Conservation (phyloP, 495 filamentous ascomycete species). For the Penicillium daleae region DNA sequence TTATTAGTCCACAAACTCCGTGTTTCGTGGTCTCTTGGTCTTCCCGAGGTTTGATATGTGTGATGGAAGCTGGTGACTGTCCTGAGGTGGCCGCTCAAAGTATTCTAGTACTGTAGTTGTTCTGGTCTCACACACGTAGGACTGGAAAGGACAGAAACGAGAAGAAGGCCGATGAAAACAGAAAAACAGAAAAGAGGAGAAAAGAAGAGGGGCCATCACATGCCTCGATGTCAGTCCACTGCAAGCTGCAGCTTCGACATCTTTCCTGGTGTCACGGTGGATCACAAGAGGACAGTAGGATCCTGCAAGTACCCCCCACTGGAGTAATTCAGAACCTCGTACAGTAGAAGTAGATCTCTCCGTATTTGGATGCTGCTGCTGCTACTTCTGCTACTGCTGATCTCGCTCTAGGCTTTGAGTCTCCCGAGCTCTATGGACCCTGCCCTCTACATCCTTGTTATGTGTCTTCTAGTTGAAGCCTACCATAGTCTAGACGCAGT, state of each 20-base stretch:
- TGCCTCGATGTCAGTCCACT: constrained; percentile 13
- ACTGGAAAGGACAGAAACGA: neutral
- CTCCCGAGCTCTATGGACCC: neutral
- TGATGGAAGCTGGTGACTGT: neutral
- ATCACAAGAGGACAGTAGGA: too few species aligned
- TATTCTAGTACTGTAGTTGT: neutral
- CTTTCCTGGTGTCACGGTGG: constrained; percentile 9
- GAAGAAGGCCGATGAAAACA: neutral
- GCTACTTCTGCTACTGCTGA: too few species aligned
- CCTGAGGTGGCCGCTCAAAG: neutral
- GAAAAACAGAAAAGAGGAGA: constrained; percentile 9
- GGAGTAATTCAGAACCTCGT: too few species aligned
- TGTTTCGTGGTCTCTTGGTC: constrained; percentile 1
- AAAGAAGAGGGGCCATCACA: constrained; percentile 26
- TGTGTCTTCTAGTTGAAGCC: neutral
- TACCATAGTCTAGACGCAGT: neutral
- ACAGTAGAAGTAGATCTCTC: neutral
- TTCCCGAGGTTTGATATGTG: neutral
- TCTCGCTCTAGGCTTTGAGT: too few species aligned
- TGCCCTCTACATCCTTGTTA: neutral
- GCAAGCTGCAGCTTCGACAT: constrained; percentile 6
- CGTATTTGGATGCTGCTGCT: neutral
- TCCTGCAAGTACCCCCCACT: too few species aligned
- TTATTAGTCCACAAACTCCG: neutral
- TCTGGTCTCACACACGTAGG: neutral